Percentiles rank a stretch among this genome's conserved stretches.
These are phyloP conservation scores for Aspergillus sp. DNA, from an alignment of 2,329 filamentous ascomycete genomes.

Conservation along the genomic window DNA sequence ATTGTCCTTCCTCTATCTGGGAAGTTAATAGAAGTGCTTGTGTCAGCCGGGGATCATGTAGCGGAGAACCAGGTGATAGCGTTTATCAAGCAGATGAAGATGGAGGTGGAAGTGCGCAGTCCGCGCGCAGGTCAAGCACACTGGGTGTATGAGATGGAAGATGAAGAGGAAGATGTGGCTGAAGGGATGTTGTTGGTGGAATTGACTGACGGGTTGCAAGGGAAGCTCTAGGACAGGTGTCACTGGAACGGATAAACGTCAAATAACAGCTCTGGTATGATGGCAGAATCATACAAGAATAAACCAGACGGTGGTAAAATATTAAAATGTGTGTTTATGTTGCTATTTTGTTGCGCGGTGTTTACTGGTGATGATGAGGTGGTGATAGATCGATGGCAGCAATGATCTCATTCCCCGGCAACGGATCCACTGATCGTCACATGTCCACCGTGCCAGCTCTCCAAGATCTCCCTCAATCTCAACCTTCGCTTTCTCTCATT, in stretches of 20 bases:
- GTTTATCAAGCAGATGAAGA: slow-evolving; percentile 68
- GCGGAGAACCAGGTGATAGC: slow-evolving; percentile 55
- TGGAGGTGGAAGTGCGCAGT: slow-evolving; percentile 65
- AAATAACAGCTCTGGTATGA: too few species aligned
- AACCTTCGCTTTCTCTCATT: not conserved
- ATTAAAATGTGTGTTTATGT: not conserved
- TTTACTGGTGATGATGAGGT: not conserved
- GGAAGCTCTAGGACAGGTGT: slow-evolving; percentile 29
- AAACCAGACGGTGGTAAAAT: not conserved
- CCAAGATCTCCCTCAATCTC: not conserved
- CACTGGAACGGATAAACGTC: too few species aligned
- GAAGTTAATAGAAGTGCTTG: slow-evolving; percentile 60
- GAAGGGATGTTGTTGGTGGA: slow-evolving; percentile 58
- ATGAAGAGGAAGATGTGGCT: slow-evolving; percentile 53
- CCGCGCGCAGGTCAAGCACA: slow-evolving; percentile 50
- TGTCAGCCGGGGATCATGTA: slow-evolving; percentile 55
- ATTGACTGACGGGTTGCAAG: slow-evolving; percentile 42
- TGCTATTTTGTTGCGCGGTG: too few species aligned
- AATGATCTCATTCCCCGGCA: slow-evolving; percentile 5
- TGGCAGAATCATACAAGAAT: not conserved
- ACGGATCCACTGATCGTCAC: slow-evolving; percentile 2
- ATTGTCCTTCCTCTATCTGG: slow-evolving; percentile 60
- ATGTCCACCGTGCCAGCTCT: not conserved
- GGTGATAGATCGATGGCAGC: not conserved
- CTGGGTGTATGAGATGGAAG: slow-evolving; percentile 57